Evolutionary conservation across 306 rosid species (phyloP).

Genomic region (Dalbergia oliveri): DNA sequence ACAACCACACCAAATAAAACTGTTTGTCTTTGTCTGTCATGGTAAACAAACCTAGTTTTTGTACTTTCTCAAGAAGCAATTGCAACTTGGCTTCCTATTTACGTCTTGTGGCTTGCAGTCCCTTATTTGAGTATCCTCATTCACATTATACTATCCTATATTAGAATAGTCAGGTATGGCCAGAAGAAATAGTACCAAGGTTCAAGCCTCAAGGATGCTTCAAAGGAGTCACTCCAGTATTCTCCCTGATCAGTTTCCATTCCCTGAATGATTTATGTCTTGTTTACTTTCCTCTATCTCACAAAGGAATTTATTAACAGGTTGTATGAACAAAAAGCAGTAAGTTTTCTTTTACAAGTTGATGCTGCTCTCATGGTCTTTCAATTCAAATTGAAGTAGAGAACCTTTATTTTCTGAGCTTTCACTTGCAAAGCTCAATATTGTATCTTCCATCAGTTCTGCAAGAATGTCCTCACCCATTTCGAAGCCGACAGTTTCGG

Average conservation of each 20-base stretch:
- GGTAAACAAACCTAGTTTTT: slow-evolving; percentile 42
- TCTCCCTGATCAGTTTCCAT: slow-evolving; percentile 32
- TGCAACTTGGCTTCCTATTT: slow-evolving; percentile 48
- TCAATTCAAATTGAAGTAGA: slow-evolving; percentile 40
- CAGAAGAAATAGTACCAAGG: slow-evolving; percentile 41
- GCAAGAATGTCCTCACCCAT: slow-evolving; percentile 76
- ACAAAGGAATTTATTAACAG: slow-evolving; percentile 15
- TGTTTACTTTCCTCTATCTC: slow-evolving; percentile 33
- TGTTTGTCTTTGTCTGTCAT: slow-evolving; percentile 27
- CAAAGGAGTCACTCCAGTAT: slow-evolving; percentile 35
- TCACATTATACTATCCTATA: slow-evolving; percentile 41
- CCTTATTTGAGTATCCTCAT: slow-evolving; percentile 50
- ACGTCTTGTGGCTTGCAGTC: slow-evolving; percentile 27
- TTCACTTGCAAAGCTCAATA: slow-evolving; percentile 57
- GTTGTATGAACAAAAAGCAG: slow-evolving; percentile 24
- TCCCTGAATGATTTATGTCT: slow-evolving; percentile 17
- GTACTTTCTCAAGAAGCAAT: slow-evolving; percentile 46
- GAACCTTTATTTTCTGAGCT: slow-evolving; percentile 52
- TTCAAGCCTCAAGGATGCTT: slow-evolving; percentile 30
- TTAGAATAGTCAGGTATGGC: slow-evolving; percentile 52
- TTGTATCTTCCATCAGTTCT: slow-evolving; percentile 76
- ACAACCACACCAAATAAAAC: slow-evolving; percentile 36
- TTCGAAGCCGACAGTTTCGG: slow-evolving; percentile 68
- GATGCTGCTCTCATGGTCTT: slow-evolving; percentile 48
- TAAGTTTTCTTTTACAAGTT: slow-evolving; percentile 43